Conservation (phyloP, 2,329 filamentous ascomycete genomes). For the Orbilia javanica region DNA sequence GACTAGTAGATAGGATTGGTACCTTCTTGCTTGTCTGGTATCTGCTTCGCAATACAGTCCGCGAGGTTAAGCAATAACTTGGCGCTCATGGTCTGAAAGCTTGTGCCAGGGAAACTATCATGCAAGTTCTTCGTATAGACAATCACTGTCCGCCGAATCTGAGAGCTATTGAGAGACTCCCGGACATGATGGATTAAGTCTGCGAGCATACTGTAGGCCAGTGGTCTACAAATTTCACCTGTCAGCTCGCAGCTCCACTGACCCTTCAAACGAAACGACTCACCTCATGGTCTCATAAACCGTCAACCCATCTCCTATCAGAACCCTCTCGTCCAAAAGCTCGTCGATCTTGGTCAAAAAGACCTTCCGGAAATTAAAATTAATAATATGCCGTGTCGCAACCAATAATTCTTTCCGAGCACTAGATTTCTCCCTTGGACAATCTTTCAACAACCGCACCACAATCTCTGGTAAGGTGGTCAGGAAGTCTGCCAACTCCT, state of each 20-base stretch:
- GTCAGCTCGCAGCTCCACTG: not conserved
- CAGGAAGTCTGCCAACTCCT: conserved; percentile 88
- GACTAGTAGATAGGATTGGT: not conserved
- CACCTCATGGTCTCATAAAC: conserved; percentile 90
- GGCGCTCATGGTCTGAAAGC: conserved; percentile 99
- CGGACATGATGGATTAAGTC: conserved; percentile 97
- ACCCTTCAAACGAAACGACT: not conserved
- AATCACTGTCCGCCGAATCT: conserved; percentile 94
- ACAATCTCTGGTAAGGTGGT: conserved; percentile 87
- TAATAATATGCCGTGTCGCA: conserved; percentile 97
- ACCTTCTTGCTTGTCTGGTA: conserved; percentile 87
- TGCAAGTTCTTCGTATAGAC: conserved; percentile 97
- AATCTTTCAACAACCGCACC: conserved; percentile 90
- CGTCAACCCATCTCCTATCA: conserved; percentile 95
- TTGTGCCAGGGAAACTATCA: conserved; percentile 95
- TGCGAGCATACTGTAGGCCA: conserved; percentile 98
- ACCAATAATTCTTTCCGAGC: conserved; percentile 95
- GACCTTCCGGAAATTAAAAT: conserved; percentile 97
- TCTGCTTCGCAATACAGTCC: conserved; percentile 87
- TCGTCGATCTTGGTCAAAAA: conserved; percentile 96
- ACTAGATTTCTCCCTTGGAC: conserved; percentile 91
- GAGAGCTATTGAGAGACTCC: conserved; percentile 85
- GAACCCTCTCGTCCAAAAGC: conserved; percentile 88
- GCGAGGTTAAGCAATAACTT: conserved; percentile 98
- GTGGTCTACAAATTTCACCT: conserved; percentile 69